Evolutionary conservation across 805 yeast species (phyloP), one percentile per base, ranked within the genome.

Genomic region (Tetrapisispora taiwanensis): DNA sequence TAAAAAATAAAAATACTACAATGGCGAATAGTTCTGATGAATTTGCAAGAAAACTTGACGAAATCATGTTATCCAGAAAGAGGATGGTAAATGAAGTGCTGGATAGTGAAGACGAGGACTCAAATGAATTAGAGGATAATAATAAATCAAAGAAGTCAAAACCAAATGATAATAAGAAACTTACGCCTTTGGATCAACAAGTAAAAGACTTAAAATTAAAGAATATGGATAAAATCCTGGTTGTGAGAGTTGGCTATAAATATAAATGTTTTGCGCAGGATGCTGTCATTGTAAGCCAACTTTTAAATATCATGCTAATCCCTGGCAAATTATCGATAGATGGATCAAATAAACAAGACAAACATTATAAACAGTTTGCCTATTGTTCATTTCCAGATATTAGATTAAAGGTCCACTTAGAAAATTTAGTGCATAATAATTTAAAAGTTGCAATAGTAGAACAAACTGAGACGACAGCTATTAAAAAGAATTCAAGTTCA

Each of bases 231-330:
- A 84, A 84, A 42, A 52, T 92, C 1, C 66, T 92, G 8, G 79
- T 92, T 0, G 72, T 90, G 22, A 92, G 92, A 59, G 94, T 85
- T 3, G 98, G 98, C 0, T 92, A 90, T 66, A 88, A 87, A 61
- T 92, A 79, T 65, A 85, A 84, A 55, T 80, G 89, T 48, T 86
- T 77, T 59, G 95, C 95, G 0, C 73, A 79, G 44, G 97, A 90
- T 63, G 97, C 97, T 0, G 71, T 69, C 13, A 65, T 67, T 4
- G 95, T 81, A 0, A 73, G 94, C 12, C 66, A 71, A 39, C 71
- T 81, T 12, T 62, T 88, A 30, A 79, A 82, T 47, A 82, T 85
- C 35, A 79, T 79, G 77, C 68, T 82, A 19, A 70, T 85, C 0
- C 83, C 84, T 0, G 95, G 95, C 0, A 77, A 79, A 58, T 52